Base-by-base conservation (phyloP, 495 filamentous ascomycete genomes). In the Hypoxylon trugodes region DNA sequence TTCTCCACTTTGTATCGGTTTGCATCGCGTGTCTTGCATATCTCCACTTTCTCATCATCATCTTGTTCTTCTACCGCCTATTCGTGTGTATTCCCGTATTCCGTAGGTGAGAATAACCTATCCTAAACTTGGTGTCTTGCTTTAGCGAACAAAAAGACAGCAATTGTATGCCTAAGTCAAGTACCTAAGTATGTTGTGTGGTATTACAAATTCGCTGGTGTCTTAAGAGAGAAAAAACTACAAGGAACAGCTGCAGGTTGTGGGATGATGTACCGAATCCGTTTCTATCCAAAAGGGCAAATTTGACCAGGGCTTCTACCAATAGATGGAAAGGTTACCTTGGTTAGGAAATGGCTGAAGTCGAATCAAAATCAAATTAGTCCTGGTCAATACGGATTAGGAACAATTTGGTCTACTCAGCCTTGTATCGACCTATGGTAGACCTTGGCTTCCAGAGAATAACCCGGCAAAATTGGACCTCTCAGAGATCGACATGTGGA, bases 401-500 rank as follows among this genome's bases (percentile, higher is more conserved):
- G 53, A 67, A 68, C 28, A 30, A 55, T 21, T 50, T 58, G 12
- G 35, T 38, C 48, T 22, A 56, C 54, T 68, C 65, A 68, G 65
- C 65, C 65, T 68, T 60, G 65, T 55, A 68, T 64, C 65, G 46
- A 54, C 59, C 65, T 68, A 64, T 68, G 28, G 53, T 42, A 49
- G n/a, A n/a, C 59, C 60, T 45, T 60, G n/a, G 49, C 48, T 65
- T 57, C 38, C 13, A 28, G 41, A 51, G 38, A 45, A 53, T 32
- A 51, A 57, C 60, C 67, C 61, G 65, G 68, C 68, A 68, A 66
- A 69, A 70, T 68, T 70, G 64, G 65, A 63, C 70, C 70, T 73
- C 70, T 73, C 68, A 73, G 60, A 59, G 68, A 69, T 73, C 68
- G 70, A 70, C 70, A 73, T 69, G 70, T 70, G 70, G 63, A 70